These are phyloP conservation scores for Pleurozium schreberi DNA, from an alignment of 225 moss, liverwort and hornwort species.

Conservation along the genomic window DNA sequence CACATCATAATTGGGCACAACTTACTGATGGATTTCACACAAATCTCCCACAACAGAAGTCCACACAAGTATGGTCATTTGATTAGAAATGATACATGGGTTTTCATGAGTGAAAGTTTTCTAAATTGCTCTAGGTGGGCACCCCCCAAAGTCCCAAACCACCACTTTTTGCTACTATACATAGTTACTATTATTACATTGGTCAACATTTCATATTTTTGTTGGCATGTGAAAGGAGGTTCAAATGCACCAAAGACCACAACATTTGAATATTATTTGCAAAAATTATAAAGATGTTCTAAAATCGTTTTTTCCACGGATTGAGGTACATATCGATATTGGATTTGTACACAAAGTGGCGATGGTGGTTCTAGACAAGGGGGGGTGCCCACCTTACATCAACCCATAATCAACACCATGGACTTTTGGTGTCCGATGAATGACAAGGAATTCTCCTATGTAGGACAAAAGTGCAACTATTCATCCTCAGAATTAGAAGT, in stretches of 20 bases:
- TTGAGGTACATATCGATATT: not conserved
- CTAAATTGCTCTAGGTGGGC: too few relatives aligned
- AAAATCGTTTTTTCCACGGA: not conserved
- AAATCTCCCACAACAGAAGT: not conserved
- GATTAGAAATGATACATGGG: not conserved
- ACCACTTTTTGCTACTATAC: not conserved
- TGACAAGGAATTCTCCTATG: too few relatives aligned
- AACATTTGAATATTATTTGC: fast-evolving
- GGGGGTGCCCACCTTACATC: not conserved
- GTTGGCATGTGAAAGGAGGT: not conserved
- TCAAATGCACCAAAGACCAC: not conserved
- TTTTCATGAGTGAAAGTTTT: not conserved
- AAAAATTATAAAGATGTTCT: not conserved
- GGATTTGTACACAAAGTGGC: not conserved
- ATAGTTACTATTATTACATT: not conserved
- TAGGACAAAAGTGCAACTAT: too few relatives aligned
- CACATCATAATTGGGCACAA: not conserved
- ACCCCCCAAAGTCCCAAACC: fast-evolving
- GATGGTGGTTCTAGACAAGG: not conserved
- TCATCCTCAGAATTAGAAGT: too few relatives aligned
- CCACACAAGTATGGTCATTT: not conserved
- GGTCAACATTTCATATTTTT: not conserved
- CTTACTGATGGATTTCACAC: not conserved
- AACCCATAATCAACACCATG: too few relatives aligned
- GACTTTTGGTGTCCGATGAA: too few relatives aligned